Evolutionary conservation across 148 eudicot genomes (phyloP).

Genomic region (Suaeda aralocaspica): DNA sequence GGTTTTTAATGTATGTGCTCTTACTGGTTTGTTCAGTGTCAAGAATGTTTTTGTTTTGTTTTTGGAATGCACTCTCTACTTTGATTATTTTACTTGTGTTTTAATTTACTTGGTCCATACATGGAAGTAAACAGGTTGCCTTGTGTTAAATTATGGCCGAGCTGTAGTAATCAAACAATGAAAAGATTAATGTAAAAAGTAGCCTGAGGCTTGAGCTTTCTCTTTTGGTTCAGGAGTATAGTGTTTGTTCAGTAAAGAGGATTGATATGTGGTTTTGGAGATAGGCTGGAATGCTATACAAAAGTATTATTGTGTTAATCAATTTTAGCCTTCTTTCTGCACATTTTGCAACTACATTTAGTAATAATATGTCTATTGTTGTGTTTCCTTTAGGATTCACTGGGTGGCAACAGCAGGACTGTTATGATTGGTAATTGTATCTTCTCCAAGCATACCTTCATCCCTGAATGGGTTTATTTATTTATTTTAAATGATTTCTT

Average conservation of each 20-base stretch:
- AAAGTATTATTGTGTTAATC: too few species aligned
- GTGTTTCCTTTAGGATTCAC: slow-evolving; percentile 68
- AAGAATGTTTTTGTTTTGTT: background rate
- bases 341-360: background rate
- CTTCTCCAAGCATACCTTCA: slow-evolving; percentile 5
- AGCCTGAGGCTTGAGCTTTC: background rate
- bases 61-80: background rate
- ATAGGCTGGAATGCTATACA: background rate
- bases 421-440: slow-evolving; percentile 81
- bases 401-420: slow-evolving; percentile 99
- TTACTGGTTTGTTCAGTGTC: background rate
- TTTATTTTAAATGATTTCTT: background rate
- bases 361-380: slow-evolving; percentile 5
- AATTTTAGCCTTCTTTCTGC: background rate
- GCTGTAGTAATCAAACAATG: background rate
- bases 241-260: background rate
- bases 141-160: background rate
- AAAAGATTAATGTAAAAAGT: background rate
- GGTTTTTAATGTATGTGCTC: background rate
- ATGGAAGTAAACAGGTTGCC: background rate
- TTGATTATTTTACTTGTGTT: background rate
- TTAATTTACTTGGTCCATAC: background rate
- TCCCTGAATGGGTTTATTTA: background rate
- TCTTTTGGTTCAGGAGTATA: background rate
- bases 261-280: background rate